These are phyloP conservation scores for Trypethelium eluteriae DNA, from an alignment of 495 filamentous ascomycete species.

Conservation along the genomic window DNA sequence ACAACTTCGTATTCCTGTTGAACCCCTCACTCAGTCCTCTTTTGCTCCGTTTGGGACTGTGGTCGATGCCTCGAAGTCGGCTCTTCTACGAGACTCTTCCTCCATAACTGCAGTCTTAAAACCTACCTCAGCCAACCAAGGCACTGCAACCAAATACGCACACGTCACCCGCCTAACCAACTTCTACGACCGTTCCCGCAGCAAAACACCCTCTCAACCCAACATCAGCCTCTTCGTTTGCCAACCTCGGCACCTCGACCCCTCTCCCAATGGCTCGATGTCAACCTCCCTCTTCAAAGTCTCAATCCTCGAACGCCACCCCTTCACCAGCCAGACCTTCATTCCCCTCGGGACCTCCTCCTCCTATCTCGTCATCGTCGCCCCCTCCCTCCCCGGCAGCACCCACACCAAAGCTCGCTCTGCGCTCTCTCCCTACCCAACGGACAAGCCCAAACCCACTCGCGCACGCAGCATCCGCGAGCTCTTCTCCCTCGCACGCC, in stretches of 20 bases:
- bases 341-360: slow-evolving; percentile 56
- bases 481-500: slow-evolving; percentile 32
- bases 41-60: slow-evolving; percentile 83
- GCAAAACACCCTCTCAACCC: slow-evolving; percentile 49
- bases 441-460: slow-evolving; percentile 24
- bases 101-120: slow-evolving; percentile 40
- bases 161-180: slow-evolving; percentile 64
- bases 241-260: slow-evolving; percentile 54
- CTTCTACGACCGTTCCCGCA: slow-evolving; percentile 59
- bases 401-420: slow-evolving; percentile 30
- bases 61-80: slow-evolving; percentile 55
- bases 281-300: slow-evolving; percentile 52
- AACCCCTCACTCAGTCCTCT: slow-evolving; percentile 53
- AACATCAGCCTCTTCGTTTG: slow-evolving; percentile 87
- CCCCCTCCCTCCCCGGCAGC: slow-evolving; percentile 49
- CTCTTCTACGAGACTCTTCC: background rate
- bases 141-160: slow-evolving; percentile 76
- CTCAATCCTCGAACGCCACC: slow-evolving; percentile 80
- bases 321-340: slow-evolving; percentile 90
- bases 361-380: slow-evolving; percentile 79
- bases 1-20: slow-evolving; percentile 28
- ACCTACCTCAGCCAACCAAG: slow-evolving; percentile 68
- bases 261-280: background rate
- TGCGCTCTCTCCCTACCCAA: slow-evolving; percentile 33
- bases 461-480: slow-evolving; percentile 25